phyloP scores from a whole-genome alignment of 331 rosid species.

The Quercus phellos region DNA sequence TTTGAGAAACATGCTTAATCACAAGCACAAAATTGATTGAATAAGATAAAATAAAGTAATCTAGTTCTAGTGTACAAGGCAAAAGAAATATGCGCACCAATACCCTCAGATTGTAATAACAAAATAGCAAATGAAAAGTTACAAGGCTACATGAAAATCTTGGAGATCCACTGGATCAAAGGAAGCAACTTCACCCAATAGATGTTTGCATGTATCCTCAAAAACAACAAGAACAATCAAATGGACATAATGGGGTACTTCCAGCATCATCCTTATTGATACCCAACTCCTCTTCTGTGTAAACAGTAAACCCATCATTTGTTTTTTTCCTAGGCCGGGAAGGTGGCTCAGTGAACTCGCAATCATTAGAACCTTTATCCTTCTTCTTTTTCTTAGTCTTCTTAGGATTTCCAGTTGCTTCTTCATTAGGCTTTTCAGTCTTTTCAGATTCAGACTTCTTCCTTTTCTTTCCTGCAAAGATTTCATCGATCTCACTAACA shows the following conservation, averaged over 20 bases:
- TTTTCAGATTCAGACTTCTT: slow-evolving; percentile 35
- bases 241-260: slow-evolving; percentile 75
- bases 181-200: neutral
- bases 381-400: slow-evolving; percentile 27
- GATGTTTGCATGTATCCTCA: slow-evolving; percentile 24
- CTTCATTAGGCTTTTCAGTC: slow-evolving; percentile 16
- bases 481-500: slow-evolving; percentile 57
- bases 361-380: slow-evolving; percentile 14
- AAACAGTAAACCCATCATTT: slow-evolving; percentile 55
- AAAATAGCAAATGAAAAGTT: slow-evolving; percentile 1
- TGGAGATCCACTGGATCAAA: neutral
- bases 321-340: slow-evolving; percentile 47
- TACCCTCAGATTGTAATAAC: neutral
- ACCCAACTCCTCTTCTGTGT: slow-evolving; percentile 69
- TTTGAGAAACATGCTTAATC: neutral
- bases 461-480: slow-evolving; percentile 59
- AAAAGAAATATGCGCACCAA: neutral
- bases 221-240: slow-evolving; percentile 87
- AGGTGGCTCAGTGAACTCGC: slow-evolving; percentile 29
- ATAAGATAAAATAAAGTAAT: neutral
- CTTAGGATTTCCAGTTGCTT: slow-evolving; percentile 22
- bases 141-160: neutral
- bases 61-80: neutral
- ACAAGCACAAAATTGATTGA: neutral
- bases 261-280: slow-evolving; percentile 57